Base-by-base conservation (phyloP, 345 rosid genomes). In the Dimocarpus longan region DNA sequence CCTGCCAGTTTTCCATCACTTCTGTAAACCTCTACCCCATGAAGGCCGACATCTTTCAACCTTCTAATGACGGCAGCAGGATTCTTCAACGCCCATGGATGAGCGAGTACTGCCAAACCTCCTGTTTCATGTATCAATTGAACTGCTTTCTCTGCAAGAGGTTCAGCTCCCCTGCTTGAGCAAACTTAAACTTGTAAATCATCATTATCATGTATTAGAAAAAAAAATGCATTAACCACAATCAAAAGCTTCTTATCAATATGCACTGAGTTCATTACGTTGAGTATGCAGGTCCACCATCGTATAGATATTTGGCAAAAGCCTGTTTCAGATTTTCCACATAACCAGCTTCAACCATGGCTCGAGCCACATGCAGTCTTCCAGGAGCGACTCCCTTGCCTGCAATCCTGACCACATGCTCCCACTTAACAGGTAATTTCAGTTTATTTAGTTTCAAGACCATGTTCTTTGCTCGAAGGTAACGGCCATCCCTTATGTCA, bases 351-450 rank as follows among this genome's bases (percentile, higher is more conserved):
- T 94, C 98, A 74, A 93, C 94, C 91, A 96, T 86, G 3, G 98
- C 99, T 70, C 98, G 91, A 40, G 99, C 99, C 50, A 94, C 93
- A 40, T 96, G 98, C 84, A 96, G 52, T 86, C 98, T 91, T 32
- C 99, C 98, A 0, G 98, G 98, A 75, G 99, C 99, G 73, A 91
- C 93, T 83, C 93, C 98, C 48, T 88, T 88, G 68, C 99, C 99
- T 18, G 99, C 95, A 82, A 96, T 93, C 82, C 76, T 87, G 19
- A 88, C 86, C 78, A 94, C 97, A 80, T 89, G 86, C 83, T 96
- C 99, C 98, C 97, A 94, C 81, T 90, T 90, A 12, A 96, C 76
- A 57, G 98, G 98, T 48, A 96, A 79, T 79, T 94, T 93, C 39
- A 96, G 95, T 60, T 90, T 88, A 84, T 94, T 94, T 63, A 96